Base-by-base conservation (phyloP, 345 rosid species). In the Cardamine chenopodiifolia region DNA sequence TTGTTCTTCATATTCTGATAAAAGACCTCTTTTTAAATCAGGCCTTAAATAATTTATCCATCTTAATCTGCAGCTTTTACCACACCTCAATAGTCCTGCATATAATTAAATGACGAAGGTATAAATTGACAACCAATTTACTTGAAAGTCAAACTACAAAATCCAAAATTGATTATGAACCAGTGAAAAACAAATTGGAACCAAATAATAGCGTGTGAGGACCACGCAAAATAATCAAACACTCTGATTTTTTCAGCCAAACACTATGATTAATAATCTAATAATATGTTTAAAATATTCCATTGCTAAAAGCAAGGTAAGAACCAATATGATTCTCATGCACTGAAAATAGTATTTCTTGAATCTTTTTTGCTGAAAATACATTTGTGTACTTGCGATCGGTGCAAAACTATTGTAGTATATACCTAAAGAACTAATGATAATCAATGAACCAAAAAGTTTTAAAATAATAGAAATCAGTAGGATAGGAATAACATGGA, bases 21-120 rank as follows among this genome's bases (percentile, higher is more conserved):
- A 68, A 77, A 91, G 93, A 1, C 97, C 98, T 86, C 98, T 90
- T 84, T 91, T 94, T 57, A 94, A 79, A 70, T 94, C 98, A 31
- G 98, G 98, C 69, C 98, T 83, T 3, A 94, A 78, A 76, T 94
- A 94, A 66, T 94, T 94, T 32, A 86, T 94, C 98, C 98, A 94
- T 79, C 98, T 84, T 65, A 94, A 83, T 64, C 98, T 84, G 83
- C 98, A 94, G 74, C 98, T 94, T 78, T 94, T 94, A 11, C 98
- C 98, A 61, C 98, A 91, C 85, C 98, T 88, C 39, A 88, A 68
- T 60, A 94, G 68, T 62, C 98, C 98, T 88, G 95, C 85, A 63
- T 63, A 45, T 47, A 55, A 1, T 56, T 47, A 18, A 55, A 23
- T 14, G 69, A 31, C 64, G 55, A 53, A 42, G 37, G 19, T 49